A percentile compares a stretch with the other conserved stretches of the same genome.
phyloP scores from a whole-genome alignment of 441 rosid species.

The Macaranga tanarius region DNA sequence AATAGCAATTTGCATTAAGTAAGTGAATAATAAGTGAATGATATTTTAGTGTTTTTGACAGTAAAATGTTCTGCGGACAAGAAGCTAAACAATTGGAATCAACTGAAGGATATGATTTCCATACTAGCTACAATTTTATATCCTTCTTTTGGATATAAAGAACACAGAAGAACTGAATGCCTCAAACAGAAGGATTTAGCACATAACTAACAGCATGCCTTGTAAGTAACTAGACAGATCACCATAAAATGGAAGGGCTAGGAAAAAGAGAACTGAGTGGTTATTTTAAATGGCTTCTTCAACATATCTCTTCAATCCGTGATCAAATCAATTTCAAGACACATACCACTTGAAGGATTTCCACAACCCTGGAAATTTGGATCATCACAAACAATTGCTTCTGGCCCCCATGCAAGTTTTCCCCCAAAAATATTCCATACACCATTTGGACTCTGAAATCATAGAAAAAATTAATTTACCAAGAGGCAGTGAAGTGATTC shows the following conservation, averaged over 20 bases:
- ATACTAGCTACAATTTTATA: background rate
- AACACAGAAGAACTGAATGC: background rate
- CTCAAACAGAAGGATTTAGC: background rate
- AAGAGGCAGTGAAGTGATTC: background rate
- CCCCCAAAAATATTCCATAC: constrained; percentile 57
- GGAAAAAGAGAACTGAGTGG: background rate
- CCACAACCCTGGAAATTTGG: constrained; percentile 54
- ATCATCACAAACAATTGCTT: constrained; percentile 59
- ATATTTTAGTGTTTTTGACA: background rate
- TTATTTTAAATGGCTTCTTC: background rate
- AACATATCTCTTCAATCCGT: background rate
- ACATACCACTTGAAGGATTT: constrained; percentile 55
- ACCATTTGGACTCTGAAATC: constrained; percentile 51
- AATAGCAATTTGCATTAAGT: background rate
- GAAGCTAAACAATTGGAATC: background rate
- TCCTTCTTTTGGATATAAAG: background rate
- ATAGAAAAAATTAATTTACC: constrained; percentile 14
- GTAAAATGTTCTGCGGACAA: background rate
- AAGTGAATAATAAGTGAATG: background rate
- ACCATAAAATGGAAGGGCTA: background rate
- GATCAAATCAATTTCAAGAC: background rate
- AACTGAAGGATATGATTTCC: background rate
- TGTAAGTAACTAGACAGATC: background rate
- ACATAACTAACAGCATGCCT: background rate
- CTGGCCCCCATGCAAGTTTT: constrained; percentile 57